phyloP scores from a whole-genome alignment of 1,284 basidiomycete genomes.

The Ustilago esculenta region DNA sequence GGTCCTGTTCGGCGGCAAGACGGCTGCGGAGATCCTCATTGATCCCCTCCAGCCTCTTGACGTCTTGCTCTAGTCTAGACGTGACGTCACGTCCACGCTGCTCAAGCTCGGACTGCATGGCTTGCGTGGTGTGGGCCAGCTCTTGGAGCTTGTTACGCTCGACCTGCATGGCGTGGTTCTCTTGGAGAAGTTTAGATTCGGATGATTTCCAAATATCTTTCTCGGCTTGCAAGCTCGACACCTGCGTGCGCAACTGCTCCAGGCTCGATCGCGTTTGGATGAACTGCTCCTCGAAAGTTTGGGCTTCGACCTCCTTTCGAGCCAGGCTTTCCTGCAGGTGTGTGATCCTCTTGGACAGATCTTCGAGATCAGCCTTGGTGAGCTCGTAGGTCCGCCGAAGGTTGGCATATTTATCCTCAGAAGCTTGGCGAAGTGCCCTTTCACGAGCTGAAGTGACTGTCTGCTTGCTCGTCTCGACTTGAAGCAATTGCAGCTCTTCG shows the following conservation, averaged over 20 bases:
- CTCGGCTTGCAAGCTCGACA: slow-evolving; percentile 85
- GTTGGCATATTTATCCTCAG: slow-evolving; percentile 68
- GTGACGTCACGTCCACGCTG: slow-evolving; percentile 82
- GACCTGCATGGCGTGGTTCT: slow-evolving; percentile 80
- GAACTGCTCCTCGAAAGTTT: slow-evolving; percentile 74
- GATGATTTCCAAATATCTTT: slow-evolving; percentile 72
- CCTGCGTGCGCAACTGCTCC: slow-evolving; percentile 75
- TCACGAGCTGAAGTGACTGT: slow-evolving; percentile 70
- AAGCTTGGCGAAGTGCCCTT: slow-evolving; percentile 56
- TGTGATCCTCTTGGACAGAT: slow-evolving; percentile 66
- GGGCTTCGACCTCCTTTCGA: slow-evolving; percentile 68
- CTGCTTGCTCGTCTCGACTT: slow-evolving; percentile 68
- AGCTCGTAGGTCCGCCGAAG: slow-evolving; percentile 62
- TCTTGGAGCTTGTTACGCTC: slow-evolving; percentile 86
- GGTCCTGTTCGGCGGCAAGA: slow-evolving; percentile 81
- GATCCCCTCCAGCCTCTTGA: slow-evolving; percentile 73
- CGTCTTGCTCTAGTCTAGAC: slow-evolving; percentile 79
- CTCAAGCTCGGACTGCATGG: slow-evolving; percentile 87
- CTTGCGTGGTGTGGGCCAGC: slow-evolving; percentile 85
- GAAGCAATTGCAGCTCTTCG: slow-evolving; percentile 78
- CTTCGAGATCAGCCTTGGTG: slow-evolving; percentile 63
- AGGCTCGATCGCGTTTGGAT: slow-evolving; percentile 30
- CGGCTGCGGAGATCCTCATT: slow-evolving; percentile 80
- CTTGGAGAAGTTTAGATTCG: slow-evolving; percentile 74
- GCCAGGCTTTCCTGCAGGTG: slow-evolving; percentile 62